Evolutionary conservation across 331 rosid species (phyloP).

Genomic region (Erythrophleum ivorense): DNA sequence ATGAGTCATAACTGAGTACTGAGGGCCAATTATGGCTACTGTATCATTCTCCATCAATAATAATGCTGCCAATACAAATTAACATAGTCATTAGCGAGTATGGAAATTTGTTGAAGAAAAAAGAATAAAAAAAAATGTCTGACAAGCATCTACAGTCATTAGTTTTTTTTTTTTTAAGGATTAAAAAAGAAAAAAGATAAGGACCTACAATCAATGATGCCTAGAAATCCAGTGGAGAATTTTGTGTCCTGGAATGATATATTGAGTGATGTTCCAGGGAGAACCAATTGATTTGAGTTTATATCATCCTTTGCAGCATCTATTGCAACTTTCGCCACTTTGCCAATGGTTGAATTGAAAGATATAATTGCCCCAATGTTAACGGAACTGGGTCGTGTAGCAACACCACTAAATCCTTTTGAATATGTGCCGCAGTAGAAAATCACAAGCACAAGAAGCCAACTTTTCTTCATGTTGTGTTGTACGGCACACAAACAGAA

Average conservation of each 20-base stretch:
- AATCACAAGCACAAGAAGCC: conserved; percentile 48
- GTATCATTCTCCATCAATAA: conserved; percentile 68
- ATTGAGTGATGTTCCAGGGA: conserved; percentile 48
- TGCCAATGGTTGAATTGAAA: conserved; percentile 49
- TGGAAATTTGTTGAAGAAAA: background rate
- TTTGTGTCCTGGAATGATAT: conserved; percentile 52
- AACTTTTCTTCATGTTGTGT: conserved; percentile 45
- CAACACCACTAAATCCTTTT: conserved; percentile 39
- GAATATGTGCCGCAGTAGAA: conserved; percentile 40
- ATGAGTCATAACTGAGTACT: conserved; percentile 77
- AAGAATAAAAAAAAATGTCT: background rate
- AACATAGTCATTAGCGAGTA: background rate
- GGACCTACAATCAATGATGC: conserved; percentile 69
- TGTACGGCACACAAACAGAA: conserved; percentile 22
- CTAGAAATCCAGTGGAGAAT: conserved; percentile 59
- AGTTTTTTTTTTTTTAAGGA: too few species aligned
- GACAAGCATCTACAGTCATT: background rate
- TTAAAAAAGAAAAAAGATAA: background rate
- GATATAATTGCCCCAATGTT: conserved; percentile 58
- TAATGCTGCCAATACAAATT: conserved; percentile 51
- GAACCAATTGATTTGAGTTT: conserved; percentile 55
- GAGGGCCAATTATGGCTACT: conserved; percentile 80
- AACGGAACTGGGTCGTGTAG: conserved; percentile 47
- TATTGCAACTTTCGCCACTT: conserved; percentile 60
- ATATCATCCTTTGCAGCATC: conserved; percentile 63